These are phyloP conservation scores for Didymella glomerata DNA, from an alignment of 2,329 filamentous ascomycete genomes.

Conservation along the genomic window DNA sequence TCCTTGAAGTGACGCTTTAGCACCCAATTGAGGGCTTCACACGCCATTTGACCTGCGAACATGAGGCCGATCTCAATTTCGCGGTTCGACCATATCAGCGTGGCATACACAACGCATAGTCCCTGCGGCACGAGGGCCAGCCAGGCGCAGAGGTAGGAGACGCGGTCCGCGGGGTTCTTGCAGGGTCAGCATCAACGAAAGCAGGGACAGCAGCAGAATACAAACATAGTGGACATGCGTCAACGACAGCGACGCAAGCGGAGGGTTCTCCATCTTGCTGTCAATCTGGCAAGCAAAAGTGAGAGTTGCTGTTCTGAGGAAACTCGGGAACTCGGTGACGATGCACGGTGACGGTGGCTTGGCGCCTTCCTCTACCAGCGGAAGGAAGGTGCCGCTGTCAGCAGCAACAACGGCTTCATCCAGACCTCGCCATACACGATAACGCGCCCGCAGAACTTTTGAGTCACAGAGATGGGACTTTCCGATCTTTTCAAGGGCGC, in stretches of 20 bases:
- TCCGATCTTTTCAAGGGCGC: constrained; percentile 21
- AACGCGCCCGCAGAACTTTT: neutral
- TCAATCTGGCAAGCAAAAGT: neutral
- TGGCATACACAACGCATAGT: constrained; percentile 87
- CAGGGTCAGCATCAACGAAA: constrained; percentile 28
- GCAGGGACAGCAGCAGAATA: constrained; percentile 4
- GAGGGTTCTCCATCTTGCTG: constrained; percentile 58
- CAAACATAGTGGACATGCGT: constrained; percentile 96
- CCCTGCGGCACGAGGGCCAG: constrained; percentile 93
- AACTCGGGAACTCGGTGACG: neutral
- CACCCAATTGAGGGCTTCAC: constrained; percentile 88
- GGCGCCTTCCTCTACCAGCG: neutral
- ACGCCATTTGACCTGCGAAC: constrained; percentile 89
- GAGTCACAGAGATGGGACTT: constrained; percentile 24
- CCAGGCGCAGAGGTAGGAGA: constrained; percentile 91
- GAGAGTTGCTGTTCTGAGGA: neutral
- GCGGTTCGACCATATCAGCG: constrained; percentile 88
- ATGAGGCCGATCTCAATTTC: constrained; percentile 89
- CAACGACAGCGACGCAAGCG: constrained; percentile 87
- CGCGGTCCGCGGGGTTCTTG: constrained; percentile 82
- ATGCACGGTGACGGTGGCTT: constrained; percentile 8
- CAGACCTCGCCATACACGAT: neutral
- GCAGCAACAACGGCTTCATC: neutral
- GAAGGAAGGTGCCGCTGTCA: neutral
- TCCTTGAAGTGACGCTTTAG: constrained; percentile 93